phyloP scores from a whole-genome alignment of 192 early-diverging fungal species.

The Coemansia reversa region DNA sequence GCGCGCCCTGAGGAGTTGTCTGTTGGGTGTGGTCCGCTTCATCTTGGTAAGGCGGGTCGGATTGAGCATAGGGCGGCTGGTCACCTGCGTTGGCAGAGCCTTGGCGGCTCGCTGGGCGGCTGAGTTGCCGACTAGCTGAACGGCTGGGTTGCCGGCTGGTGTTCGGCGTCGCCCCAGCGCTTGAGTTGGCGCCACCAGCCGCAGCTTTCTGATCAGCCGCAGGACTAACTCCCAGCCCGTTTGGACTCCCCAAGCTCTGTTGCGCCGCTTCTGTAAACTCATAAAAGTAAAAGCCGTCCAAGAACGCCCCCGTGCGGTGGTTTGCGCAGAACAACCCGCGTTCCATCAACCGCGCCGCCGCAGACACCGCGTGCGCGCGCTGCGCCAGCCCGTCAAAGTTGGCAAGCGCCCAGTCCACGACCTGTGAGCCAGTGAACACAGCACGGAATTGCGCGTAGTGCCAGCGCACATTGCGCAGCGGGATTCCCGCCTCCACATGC shows the following conservation, averaged over 20 bases:
- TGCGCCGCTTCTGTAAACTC: conserved; percentile 33
- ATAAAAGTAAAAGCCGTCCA: conserved; percentile 93
- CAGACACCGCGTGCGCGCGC: conserved; percentile 70
- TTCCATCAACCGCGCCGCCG: conserved; percentile 77
- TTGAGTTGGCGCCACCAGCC: conserved; percentile 10
- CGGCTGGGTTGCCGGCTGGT: conserved; percentile 41
- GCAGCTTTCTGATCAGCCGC: conserved; percentile 15
- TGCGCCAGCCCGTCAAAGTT: conserved; percentile 74
- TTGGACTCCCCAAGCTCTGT: conserved; percentile 2
- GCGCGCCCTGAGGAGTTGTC: conserved; percentile 4
- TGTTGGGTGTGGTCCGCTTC: neutral
- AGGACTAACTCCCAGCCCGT: neutral
- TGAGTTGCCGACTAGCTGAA: conserved; percentile 5
- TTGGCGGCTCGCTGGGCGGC: conserved; percentile 48
- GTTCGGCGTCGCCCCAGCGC: conserved; percentile 30
- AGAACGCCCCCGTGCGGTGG: conserved; percentile 63
- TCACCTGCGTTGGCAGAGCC: neutral
- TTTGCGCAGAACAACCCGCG: conserved; percentile 70
- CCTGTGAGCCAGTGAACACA: conserved; percentile 78
- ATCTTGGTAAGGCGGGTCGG: no score
- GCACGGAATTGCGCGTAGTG: conserved; percentile 72
- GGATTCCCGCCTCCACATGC: conserved; percentile 64
- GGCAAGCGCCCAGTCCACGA: conserved; percentile 83
- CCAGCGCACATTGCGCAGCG: conserved; percentile 79
- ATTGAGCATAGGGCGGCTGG: neutral